Percentiles rank a stretch among this genome's conserved stretches.
These are phyloP conservation scores for Barnettozyma siamensis DNA, from an alignment of 805 yeast genomes.

Conservation along the genomic window DNA sequence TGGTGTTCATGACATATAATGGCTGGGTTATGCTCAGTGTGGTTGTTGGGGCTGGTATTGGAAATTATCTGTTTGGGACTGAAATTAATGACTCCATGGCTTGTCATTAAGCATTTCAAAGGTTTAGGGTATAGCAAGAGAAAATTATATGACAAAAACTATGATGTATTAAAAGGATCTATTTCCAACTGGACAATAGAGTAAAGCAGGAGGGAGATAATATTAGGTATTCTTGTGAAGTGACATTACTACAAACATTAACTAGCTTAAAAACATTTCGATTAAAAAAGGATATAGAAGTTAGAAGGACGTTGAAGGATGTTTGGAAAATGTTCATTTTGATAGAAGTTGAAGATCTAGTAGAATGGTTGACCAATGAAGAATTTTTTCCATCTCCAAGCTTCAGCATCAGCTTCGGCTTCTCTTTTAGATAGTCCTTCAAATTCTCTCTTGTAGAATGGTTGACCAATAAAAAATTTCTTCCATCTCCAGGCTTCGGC, in stretches of 20 bases:
- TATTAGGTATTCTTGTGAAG: too few relatives aligned
- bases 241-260: too few relatives aligned
- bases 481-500: constrained; percentile 21
- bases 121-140: too few relatives aligned
- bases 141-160: too few relatives aligned
- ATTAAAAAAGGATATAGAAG: too few relatives aligned
- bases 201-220: too few relatives aligned
- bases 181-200: too few relatives aligned
- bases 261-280: too few relatives aligned
- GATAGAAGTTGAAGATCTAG: constrained; percentile 7
- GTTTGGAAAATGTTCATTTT: too few relatives aligned
- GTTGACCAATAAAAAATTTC: constrained; percentile 15
- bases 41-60: constrained; percentile 64
- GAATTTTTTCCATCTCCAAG: constrained; percentile 20
- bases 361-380: constrained; percentile 14
- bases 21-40: constrained; percentile 81
- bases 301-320: too few relatives aligned
- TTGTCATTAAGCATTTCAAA: constrained; percentile 25
- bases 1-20: constrained; percentile 81
- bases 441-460: constrained; percentile 10
- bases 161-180: too few relatives aligned
- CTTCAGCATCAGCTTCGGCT: constrained; percentile 18
- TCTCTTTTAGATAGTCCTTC: too few relatives aligned
- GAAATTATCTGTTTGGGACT: constrained; percentile 56
- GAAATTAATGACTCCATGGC: constrained; percentile 23